Evolutionary conservation across 108 stramenopile genomes (phyloP), one percentile per base, ranked within the genome.

Genomic region (Pseudonitzschia multiseries): DNA sequence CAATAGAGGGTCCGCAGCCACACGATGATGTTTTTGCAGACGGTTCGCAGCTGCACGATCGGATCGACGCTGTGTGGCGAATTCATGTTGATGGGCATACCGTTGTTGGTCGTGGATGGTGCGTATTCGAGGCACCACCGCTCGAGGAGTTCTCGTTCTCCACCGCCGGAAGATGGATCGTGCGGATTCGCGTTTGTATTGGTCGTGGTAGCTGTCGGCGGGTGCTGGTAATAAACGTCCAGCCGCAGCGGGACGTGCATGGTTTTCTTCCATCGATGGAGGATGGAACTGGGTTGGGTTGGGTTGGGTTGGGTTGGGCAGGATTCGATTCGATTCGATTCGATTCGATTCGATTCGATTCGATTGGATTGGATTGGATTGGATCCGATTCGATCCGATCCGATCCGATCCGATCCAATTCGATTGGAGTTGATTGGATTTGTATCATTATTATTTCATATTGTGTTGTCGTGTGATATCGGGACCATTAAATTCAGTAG

Each of bases 81-180:
- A 3, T 51, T n/a, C 20, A n/a, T 9, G 50, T 51, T n/a, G 6
- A 51, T 27, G 65, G 27, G 40, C 31, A 32, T 32, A 40, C 26
- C 15, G 21, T 15, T 24, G 63, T 33, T 54, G 26, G 21, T 53
- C 4, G 22, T 43, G 41, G 22, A n/a, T 18, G 78, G 75, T 31
- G 68, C 71, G 68, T 94, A 94, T 44, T 94, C 89, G 41, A 94
- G 70, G 70, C 89, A 94, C 91, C 91, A 94, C 56, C 91, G 81
- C 73, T 94, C 91, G 69, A 94, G 61, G 27, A 94, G 69, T 72
- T 90, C 93, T 15, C 87, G 71, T 8, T 83, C 78, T 22, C 71
- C n/a, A 5, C 65, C 65, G n/a, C 36, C 0, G 14, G 46, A 10
- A 2, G 17, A 14, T 48, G 4, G 46, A 2, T 48, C 46, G 46